phyloP scores from a whole-genome alignment of 345 rosid genomes.

The Clarkia xantiana region DNA sequence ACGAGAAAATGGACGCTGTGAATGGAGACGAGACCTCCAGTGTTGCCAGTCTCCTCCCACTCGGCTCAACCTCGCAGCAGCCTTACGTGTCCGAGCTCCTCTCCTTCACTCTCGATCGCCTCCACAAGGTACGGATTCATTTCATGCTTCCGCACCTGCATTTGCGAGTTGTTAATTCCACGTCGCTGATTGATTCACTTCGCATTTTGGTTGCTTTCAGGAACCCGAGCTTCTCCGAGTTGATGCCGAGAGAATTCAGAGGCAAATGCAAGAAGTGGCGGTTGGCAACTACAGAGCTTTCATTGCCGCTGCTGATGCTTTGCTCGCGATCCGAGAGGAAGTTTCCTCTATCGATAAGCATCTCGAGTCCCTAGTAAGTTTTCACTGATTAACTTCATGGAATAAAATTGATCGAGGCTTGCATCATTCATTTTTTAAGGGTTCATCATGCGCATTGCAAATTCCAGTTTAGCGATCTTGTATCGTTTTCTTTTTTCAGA shows the following conservation, averaged over 20 bases:
- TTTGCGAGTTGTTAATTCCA: neutral
- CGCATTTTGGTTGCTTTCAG: slow-evolving; percentile 18
- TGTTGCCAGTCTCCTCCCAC: slow-evolving; percentile 42
- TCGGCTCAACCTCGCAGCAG: slow-evolving; percentile 76
- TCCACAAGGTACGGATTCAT: slow-evolving; percentile 50
- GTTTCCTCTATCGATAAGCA: slow-evolving; percentile 79
- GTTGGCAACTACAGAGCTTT: slow-evolving; percentile 90
- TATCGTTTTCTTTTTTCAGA: slow-evolving; percentile 30
- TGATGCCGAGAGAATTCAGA: slow-evolving; percentile 86
- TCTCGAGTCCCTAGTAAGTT: slow-evolving; percentile 66
- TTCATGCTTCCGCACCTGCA: neutral
- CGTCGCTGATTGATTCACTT: neutral
- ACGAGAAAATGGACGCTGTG: slow-evolving; percentile 3
- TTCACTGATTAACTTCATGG: neutral
- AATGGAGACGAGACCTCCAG: slow-evolving; percentile 22
- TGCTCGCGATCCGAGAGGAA: slow-evolving; percentile 73
- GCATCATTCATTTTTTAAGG: no score
- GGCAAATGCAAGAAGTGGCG: slow-evolving; percentile 98
- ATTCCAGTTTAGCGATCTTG: neutral
- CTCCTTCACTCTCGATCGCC: slow-evolving; percentile 97
- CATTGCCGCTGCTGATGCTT: slow-evolving; percentile 83
- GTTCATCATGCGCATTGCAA: neutral
- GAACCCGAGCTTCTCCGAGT: slow-evolving; percentile 95
- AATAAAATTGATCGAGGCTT: no score
- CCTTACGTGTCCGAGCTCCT: slow-evolving; percentile 95